Conservation (phyloP, 2,329 filamentous ascomycete genomes). For the Beauveria asiatica region DNA sequence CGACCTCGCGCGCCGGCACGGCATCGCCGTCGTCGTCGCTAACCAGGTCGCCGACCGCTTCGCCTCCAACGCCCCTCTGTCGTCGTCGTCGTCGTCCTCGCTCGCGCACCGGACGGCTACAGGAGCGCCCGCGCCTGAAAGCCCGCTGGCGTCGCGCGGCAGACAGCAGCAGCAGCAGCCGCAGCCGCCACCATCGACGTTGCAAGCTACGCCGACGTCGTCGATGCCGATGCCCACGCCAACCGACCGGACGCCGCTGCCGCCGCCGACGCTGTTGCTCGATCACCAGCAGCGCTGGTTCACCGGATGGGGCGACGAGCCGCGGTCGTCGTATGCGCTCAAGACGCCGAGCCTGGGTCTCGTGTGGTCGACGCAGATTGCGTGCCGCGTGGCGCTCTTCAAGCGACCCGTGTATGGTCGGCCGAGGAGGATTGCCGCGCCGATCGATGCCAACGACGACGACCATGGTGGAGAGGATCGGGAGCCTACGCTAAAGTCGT, state of each 20-base stretch:
- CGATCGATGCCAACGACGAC: conserved; percentile 24
- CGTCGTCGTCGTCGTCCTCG: conserved; percentile 13
- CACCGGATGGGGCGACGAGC: conserved; percentile 83
- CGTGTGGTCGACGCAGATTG: conserved; percentile 85
- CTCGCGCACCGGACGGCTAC: conserved; percentile 19
- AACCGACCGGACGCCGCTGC: conserved; percentile 23
- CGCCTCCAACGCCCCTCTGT: conserved; percentile 14
- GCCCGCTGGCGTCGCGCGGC: conserved; percentile 41
- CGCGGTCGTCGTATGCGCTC: conserved; percentile 35
- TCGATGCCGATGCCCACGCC: conserved; percentile 28
- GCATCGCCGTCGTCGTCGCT: conserved; percentile 79
- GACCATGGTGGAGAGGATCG: conserved; percentile 35
- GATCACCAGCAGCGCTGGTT: conserved; percentile 93
- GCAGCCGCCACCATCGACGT: conserved; percentile 20
- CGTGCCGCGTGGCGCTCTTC: conserved; percentile 71
- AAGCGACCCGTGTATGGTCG: conserved; percentile 53
- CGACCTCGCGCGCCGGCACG: conserved; percentile 62
- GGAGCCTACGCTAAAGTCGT: conserved; percentile 43
- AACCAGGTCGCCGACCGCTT: conserved; percentile 96
- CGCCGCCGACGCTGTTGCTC: conserved; percentile 54
- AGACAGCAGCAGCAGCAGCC: conserved; percentile 27
- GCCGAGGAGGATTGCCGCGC: conserved; percentile 26
- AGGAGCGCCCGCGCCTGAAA: conserved; percentile 24
- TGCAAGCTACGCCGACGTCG: conserved; percentile 29
- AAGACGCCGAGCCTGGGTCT: conserved; percentile 85